phyloP scores from a whole-genome alignment of 2,329 filamentous ascomycete species.

The Paraphaeosphaeria minitans region DNA sequence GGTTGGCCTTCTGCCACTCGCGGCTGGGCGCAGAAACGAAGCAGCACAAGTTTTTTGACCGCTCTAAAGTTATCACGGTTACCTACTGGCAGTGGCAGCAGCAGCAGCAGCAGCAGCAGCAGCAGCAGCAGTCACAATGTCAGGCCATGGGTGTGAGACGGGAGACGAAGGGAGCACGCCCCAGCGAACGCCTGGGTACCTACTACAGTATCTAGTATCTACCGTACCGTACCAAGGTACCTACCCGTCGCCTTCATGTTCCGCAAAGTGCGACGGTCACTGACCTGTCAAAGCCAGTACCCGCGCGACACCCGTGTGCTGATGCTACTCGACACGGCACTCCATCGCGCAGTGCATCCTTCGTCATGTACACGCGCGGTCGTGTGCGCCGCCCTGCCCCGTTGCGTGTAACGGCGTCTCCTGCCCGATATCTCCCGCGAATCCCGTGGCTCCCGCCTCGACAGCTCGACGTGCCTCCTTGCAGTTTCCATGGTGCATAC shows the following conservation, averaged over 20 bases:
- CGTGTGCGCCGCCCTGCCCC: constrained; percentile 22
- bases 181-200: too few species aligned
- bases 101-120: too few species aligned
- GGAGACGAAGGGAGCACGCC: constrained; percentile 11
- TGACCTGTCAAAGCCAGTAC: constrained; percentile 37
- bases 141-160: constrained; percentile 34
- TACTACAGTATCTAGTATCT: too few species aligned
- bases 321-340: constrained; percentile 16
- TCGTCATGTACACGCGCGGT: constrained; percentile 24
- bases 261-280: constrained; percentile 32
- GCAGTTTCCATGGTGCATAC: constrained; percentile 17
- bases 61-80: constrained; percentile 27
- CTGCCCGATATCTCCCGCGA: constrained; percentile 37
- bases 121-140: constrained; percentile 38
- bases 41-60: constrained; percentile 39
- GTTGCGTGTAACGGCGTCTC: constrained; percentile 25
- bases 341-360: constrained; percentile 27
- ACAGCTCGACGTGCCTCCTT: constrained; percentile 25
- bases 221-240: too few species aligned
- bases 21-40: constrained; percentile 34
- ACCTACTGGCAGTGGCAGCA: constrained; percentile 36
- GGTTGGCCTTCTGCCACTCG: constrained; percentile 30
- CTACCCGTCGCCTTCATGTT: constrained; percentile 12
- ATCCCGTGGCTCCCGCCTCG: constrained; percentile 31
- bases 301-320: constrained; percentile 21